These are phyloP conservation scores for Fragilariopsis cylindrus DNA, from an alignment of 108 stramenopile genomes.

Conservation along the genomic window DNA sequence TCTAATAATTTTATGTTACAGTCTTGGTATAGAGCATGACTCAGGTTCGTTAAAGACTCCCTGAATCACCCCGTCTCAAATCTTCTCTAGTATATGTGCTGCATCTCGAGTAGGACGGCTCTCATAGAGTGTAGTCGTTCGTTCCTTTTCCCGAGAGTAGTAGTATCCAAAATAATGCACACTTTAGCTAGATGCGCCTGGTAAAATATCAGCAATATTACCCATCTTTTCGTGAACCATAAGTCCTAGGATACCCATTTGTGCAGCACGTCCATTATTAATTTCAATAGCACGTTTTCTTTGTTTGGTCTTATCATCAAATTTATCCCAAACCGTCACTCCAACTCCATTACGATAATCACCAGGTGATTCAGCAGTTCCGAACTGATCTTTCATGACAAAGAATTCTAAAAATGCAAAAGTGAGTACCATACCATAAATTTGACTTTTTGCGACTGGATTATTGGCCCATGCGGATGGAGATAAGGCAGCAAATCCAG, in stretches of 20 bases:
- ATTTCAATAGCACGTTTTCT: slow-evolving; percentile 85
- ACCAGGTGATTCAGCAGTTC: slow-evolving; percentile 54
- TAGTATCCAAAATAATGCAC: no score
- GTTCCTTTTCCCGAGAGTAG: no score
- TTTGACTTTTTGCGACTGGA: slow-evolving; percentile 4
- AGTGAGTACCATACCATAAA: slow-evolving; percentile 52
- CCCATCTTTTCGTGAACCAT: slow-evolving; percentile 54
- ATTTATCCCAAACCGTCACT: slow-evolving; percentile 74
- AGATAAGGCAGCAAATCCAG: slow-evolving; percentile 38
- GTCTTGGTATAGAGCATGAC: no score
- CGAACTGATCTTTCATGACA: slow-evolving; percentile 65
- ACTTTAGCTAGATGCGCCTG: background rate
- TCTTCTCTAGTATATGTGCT: no score
- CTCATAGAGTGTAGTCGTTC: no score
- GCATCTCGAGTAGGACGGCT: no score
- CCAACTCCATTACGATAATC: slow-evolving; percentile 75
- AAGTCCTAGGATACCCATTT: slow-evolving; percentile 64
- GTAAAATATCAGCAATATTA: slow-evolving; percentile 1
- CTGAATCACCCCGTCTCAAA: no score
- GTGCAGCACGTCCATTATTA: slow-evolving; percentile 90
- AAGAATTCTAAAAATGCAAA: slow-evolving; percentile 63
- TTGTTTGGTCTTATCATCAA: slow-evolving; percentile 66
- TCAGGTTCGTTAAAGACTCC: no score
- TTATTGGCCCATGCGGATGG: slow-evolving; percentile 36
- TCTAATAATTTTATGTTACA: no score